These are phyloP conservation scores for Salvia sclarea DNA, from an alignment of 305 asterid species.

Conservation along the genomic window DNA sequence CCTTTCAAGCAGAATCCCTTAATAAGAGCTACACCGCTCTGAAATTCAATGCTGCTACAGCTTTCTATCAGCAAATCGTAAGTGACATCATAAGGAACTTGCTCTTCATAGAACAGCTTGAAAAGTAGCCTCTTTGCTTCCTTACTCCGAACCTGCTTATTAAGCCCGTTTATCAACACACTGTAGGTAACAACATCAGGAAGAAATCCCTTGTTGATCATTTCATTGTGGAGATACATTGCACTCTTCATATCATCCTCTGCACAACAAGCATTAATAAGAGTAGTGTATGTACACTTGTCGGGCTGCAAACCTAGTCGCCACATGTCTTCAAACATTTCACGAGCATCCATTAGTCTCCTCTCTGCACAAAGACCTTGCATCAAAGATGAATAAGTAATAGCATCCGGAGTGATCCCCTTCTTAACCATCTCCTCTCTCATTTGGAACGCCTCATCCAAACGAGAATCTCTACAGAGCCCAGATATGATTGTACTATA, in stretches of 20 bases:
- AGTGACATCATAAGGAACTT: constrained; percentile 63
- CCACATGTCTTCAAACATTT: constrained; percentile 70
- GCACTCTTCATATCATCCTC: constrained; percentile 69
- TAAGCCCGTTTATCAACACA: constrained; percentile 75
- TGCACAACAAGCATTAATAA: constrained; percentile 68
- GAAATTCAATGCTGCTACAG: constrained; percentile 54
- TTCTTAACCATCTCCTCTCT: constrained; percentile 67
- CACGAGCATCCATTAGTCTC: constrained; percentile 62
- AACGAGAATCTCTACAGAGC: constrained; percentile 53
- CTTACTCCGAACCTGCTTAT: constrained; percentile 61
- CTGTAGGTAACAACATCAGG: constrained; percentile 87
- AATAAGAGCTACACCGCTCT: constrained; percentile 56
- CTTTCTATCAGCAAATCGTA: constrained; percentile 71
- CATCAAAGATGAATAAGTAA: constrained; percentile 77
- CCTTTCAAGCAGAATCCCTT: constrained; percentile 94
- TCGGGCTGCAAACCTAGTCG: constrained; percentile 65
- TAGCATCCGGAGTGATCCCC: constrained; percentile 63
- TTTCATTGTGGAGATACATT: constrained; percentile 61
- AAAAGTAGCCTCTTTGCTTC: constrained; percentile 79
- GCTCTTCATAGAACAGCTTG: constrained; percentile 62
- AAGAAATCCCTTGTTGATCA: constrained; percentile 67
- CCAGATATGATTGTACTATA: constrained; percentile 72
- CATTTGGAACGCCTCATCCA: constrained; percentile 65
- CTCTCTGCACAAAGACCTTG: constrained; percentile 75
- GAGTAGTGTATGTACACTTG: constrained; percentile 75